phyloP scores from a whole-genome alignment of 805 yeast species.

The Metschnikowia gruessii region DNA sequence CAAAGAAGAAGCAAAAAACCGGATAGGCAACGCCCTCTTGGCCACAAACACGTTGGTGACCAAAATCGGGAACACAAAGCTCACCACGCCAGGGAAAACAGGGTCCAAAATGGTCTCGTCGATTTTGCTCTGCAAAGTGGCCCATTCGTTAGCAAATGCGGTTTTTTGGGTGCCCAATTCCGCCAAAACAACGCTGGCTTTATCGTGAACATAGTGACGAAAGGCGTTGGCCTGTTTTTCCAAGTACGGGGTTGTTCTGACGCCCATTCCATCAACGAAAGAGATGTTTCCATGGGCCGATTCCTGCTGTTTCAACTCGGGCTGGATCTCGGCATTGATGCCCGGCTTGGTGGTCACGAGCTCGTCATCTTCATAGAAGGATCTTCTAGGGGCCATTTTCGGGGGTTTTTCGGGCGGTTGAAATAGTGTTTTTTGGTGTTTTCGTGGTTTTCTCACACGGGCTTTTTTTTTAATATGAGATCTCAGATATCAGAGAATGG shows the following conservation, averaged over 20 bases:
- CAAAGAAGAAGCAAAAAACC: slow-evolving; percentile 50
- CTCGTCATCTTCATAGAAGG: slow-evolving; percentile 54
- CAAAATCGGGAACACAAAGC: slow-evolving; percentile 53
- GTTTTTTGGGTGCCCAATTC: slow-evolving; percentile 47
- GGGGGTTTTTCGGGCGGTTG: neutral
- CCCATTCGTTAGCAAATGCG: slow-evolving; percentile 45
- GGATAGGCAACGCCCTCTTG: slow-evolving; percentile 45
- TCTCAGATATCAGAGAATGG: slow-evolving; percentile 5
- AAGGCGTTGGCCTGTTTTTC: slow-evolving; percentile 42
- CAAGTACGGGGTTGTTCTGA: slow-evolving; percentile 47
- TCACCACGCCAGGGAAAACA: slow-evolving; percentile 52
- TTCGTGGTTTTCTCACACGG: too few relatives aligned
- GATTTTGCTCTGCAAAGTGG: slow-evolving; percentile 29
- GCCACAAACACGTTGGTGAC: slow-evolving; percentile 54
- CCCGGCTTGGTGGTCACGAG: slow-evolving; percentile 49
- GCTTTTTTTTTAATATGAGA: neutral
- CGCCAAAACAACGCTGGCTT: slow-evolving; percentile 37
- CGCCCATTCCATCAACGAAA: slow-evolving; percentile 52
- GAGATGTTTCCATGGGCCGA: slow-evolving; percentile 38
- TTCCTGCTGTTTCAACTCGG: slow-evolving; percentile 38
- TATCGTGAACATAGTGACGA: slow-evolving; percentile 39
- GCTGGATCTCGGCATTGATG: slow-evolving; percentile 35
- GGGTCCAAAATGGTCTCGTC: slow-evolving; percentile 46
- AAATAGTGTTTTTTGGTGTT: neutral
- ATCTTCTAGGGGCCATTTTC: slow-evolving; percentile 5